Base-by-base conservation (phyloP, 805 yeast species). In the Pichia pseudocactophila region DNA sequence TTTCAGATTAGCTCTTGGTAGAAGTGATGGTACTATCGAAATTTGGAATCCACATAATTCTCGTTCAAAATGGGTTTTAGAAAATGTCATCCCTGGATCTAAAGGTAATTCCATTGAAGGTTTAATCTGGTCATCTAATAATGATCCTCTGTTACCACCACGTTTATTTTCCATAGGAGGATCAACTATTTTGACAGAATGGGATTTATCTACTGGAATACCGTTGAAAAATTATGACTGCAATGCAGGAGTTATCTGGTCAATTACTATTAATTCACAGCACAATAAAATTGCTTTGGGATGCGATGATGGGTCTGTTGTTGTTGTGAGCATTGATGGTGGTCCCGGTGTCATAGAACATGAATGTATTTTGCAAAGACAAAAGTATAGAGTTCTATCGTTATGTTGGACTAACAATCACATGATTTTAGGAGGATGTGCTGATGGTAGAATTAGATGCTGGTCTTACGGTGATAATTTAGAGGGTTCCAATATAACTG, bases 151-250 rank as follows among this genome's bases (percentile, higher is more conserved):
- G n/a, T 35, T 40, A 26, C 65, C 61, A 7, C 73, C 83, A 19
- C 73, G 97, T 50, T 69, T 92, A 37, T 92, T 90, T 58, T 82
- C 96, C 30, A 86, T 88, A 50, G 97, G 97, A 36, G 98, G 97
- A 6, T 85, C 97, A 1, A 83, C 96, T 4, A 73, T 73, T 37
- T 68, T 92, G 37, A 87, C 96, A 3, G 98, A 92, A 59, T 92
- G 98, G 97, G 82, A 89, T 58, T 64, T 89, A 40, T 52, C 65
- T 2, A 80, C 84, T 0, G 87, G 94, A 3, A 63, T 73, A 42
- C 95, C 96, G 4, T 56, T 76, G 39, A 71, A 69, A 38, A 84
- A 88, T 59, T 79, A 79, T 55, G 95, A 89, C 58, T 86, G 96
- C 65, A 86, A 88, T 58, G 84, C 95, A 3, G 97, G 97, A 30